Conservation (phyloP, 169 alveolate species). For the Babesia bigemina region DNA sequence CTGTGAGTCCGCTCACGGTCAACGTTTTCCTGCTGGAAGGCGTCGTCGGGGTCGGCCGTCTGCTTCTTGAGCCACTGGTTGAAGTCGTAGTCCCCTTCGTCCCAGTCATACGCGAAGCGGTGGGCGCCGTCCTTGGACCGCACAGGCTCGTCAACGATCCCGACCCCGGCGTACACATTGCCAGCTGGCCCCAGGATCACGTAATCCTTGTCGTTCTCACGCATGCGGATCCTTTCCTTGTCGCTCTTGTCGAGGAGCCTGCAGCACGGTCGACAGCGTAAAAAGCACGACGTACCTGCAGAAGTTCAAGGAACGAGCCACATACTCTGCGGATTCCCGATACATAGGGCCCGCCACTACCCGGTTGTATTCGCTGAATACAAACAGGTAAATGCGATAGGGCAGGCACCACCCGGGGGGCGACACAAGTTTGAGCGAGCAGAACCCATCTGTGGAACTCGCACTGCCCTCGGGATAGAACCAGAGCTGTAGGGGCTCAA, state of each 20-base stretch:
- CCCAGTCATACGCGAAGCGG: constrained; percentile 82
- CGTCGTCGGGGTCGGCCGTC: constrained; percentile 82
- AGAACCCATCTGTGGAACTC: constrained; percentile 75
- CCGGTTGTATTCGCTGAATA: constrained; percentile 76
- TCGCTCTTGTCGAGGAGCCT: constrained; percentile 49
- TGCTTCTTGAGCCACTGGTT: constrained; percentile 85
- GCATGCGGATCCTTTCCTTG: constrained; percentile 33
- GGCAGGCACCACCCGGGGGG: constrained; percentile 86
- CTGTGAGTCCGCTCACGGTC: constrained; percentile 78
- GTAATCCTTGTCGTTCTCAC: constrained; percentile 76
- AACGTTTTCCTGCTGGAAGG: constrained; percentile 37
- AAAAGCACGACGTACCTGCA: constrained; percentile 50
- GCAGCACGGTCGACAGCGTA: background rate
- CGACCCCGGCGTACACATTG: constrained; percentile 82
- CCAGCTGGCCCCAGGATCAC: constrained; percentile 86
- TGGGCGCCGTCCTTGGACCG: constrained; percentile 19
- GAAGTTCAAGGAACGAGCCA: constrained; percentile 69
- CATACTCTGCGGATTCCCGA: constrained; percentile 80
- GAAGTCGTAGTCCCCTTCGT: constrained; percentile 82
- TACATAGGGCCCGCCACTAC: constrained; percentile 75
- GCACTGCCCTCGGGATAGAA: constrained; percentile 84
- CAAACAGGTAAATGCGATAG: constrained; percentile 75
- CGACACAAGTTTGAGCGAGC: constrained; percentile 78
- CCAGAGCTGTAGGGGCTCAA: constrained; percentile 86
- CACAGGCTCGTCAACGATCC: constrained; percentile 77